Evolutionary conservation across 2,329 filamentous ascomycete species (phyloP).

Genomic region (Samsoniella hepiali): DNA sequence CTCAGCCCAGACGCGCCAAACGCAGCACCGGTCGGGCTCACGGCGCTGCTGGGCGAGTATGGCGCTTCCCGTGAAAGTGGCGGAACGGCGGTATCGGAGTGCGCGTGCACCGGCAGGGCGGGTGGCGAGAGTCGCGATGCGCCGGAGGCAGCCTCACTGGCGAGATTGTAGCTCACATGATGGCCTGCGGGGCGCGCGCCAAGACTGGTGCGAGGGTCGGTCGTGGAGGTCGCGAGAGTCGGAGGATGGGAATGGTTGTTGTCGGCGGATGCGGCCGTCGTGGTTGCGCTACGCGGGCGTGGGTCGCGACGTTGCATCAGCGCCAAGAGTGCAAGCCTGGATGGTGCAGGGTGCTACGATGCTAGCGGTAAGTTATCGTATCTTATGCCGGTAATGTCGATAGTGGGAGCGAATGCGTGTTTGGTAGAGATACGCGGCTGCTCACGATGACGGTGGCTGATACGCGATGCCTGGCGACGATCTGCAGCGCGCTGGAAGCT

Average conservation of each 20-base stretch:
- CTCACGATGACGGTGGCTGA: not conserved
- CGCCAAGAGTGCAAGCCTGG: not conserved
- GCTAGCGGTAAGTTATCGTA: too few relatives aligned
- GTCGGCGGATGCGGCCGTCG: not conserved
- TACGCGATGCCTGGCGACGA: not conserved
- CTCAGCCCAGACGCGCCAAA: constrained; percentile 24
- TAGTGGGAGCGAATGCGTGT: not conserved
- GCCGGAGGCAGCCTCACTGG: constrained; percentile 3
- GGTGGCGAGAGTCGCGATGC: constrained; percentile 5
- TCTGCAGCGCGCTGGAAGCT: not conserved
- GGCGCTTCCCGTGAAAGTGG: not conserved
- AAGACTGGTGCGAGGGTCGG: not conserved
- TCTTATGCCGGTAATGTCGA: too few relatives aligned
- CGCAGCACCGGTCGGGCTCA: not conserved
- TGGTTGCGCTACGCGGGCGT: constrained; percentile 9
- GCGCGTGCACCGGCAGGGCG: not conserved
- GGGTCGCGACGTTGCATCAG: not conserved
- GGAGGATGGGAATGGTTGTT: not conserved
- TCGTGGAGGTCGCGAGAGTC: not conserved
- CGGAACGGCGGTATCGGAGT: constrained; percentile 7
- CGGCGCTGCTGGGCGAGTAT: not conserved
- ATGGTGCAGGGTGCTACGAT: too few relatives aligned
- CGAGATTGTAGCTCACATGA: constrained; percentile 15
- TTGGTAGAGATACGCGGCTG: not conserved
- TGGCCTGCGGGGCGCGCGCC: not conserved